Evolutionary conservation across 2,329 filamentous ascomycete species (phyloP).

Genomic region (Beauveria varroae): DNA sequence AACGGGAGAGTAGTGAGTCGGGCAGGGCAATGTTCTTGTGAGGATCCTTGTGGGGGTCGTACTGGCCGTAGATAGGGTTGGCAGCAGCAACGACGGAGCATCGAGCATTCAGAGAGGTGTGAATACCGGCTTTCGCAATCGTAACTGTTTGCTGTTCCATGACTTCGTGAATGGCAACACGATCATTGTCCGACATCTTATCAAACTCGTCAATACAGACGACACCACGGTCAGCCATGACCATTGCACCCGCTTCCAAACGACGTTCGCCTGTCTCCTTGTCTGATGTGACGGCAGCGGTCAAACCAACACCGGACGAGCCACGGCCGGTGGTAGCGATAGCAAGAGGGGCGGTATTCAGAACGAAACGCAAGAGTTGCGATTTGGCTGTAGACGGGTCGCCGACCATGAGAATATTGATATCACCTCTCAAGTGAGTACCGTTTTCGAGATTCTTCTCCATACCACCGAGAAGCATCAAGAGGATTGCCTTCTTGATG

Average conservation of each 20-base stretch:
- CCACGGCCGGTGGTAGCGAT: constrained; percentile 96
- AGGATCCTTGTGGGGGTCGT: constrained; percentile 96
- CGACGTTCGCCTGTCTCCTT: constrained; percentile 95
- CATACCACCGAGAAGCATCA: constrained; percentile 92
- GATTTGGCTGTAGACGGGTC: constrained; percentile 98
- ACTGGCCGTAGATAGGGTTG: constrained; percentile 96
- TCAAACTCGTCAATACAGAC: constrained; percentile 99
- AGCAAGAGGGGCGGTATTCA: constrained; percentile 92
- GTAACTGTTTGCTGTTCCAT: constrained; percentile 99
- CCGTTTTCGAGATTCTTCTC: constrained; percentile 99
- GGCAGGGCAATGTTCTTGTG: constrained; percentile 98
- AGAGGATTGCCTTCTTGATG: constrained; percentile 93
- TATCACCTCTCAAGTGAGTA: constrained; percentile 94
- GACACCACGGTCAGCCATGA: constrained; percentile 90
- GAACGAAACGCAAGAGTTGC: constrained; percentile 91
- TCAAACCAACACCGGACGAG: constrained; percentile 95
- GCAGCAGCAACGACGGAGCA: constrained; percentile 95
- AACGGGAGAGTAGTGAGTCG: constrained; percentile 94
- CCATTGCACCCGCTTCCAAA: constrained; percentile 96
- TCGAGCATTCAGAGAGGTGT: constrained; percentile 91
- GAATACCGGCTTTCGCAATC: constrained; percentile 96
- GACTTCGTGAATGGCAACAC: constrained; percentile 98
- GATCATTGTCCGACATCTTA: constrained; percentile 98
- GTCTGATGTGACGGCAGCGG: constrained; percentile 90
- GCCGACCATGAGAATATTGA: constrained; percentile 98